Evolutionary conservation across 2,329 filamentous ascomycete genomes (phyloP).

Genomic region (Penicillium sp.): DNA sequence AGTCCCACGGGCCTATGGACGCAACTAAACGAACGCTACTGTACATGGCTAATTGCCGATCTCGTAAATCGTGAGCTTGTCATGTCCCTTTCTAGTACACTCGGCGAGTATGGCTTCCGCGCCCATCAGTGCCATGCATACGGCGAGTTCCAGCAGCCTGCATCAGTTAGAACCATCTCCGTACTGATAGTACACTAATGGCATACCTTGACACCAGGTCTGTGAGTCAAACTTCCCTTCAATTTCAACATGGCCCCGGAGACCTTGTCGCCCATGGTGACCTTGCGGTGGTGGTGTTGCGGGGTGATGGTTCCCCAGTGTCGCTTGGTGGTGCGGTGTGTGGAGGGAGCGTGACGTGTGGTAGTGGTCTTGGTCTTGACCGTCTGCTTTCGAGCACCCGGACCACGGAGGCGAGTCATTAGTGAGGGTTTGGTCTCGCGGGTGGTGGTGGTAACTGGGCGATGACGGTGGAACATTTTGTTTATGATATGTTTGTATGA

Average conservation of each 20-base stretch:
- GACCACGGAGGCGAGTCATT: slow-evolving; percentile 51
- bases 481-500: background rate
- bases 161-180: background rate
- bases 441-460: slow-evolving; percentile 31
- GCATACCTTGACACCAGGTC: slow-evolving; percentile 61
- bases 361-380: slow-evolving; percentile 41
- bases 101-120: slow-evolving; percentile 42
- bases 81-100: slow-evolving; percentile 12
- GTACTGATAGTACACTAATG: slow-evolving; percentile 30
- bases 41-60: background rate
- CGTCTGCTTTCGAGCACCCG: slow-evolving; percentile 29
- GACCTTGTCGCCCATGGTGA: slow-evolving; percentile 69
- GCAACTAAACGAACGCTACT: too few species aligned
- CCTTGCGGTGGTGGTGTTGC: slow-evolving; percentile 63
- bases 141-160: slow-evolving; percentile 67
- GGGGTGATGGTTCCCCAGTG: slow-evolving; percentile 10
- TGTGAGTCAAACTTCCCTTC: slow-evolving; percentile 62
- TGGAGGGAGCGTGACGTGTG: slow-evolving; percentile 25
- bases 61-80: background rate
- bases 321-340: slow-evolving; percentile 35
- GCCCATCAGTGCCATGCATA: slow-evolving; percentile 69
- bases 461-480: slow-evolving; percentile 20
- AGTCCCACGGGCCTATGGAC: too few species aligned
- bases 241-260: slow-evolving; percentile 69
- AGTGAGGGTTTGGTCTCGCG: slow-evolving; percentile 48